Conservation (phyloP, 805 yeast genomes). For the Hanseniaspora nectarophila region DNA sequence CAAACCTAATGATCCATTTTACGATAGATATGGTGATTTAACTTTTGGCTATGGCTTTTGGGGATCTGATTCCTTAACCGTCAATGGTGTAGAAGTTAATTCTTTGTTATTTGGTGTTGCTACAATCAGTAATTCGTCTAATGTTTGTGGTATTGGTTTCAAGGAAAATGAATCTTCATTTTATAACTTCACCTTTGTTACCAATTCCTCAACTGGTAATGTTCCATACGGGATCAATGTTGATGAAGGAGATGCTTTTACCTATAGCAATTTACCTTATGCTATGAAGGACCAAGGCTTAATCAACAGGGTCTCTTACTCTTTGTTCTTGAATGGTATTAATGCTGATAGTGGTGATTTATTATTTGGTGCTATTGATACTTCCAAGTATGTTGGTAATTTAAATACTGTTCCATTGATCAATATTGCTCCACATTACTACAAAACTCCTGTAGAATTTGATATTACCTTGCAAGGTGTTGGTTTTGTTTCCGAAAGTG, state of each 20-base stretch:
- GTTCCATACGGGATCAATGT: too few species aligned
- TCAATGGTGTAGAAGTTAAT: conserved; percentile 38
- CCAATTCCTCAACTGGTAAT: conserved; percentile 31
- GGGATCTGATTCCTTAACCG: conserved; percentile 46
- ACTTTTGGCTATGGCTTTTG: conserved; percentile 37
- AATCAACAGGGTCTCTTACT: conserved; percentile 42
- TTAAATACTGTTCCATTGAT: conserved; percentile 38
- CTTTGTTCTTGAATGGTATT: conserved; percentile 36
- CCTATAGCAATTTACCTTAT: conserved; percentile 52
- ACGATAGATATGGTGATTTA: conserved; percentile 35
- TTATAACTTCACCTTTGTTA: conserved; percentile 14
- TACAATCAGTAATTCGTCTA: conserved; percentile 42
- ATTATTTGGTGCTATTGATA: conserved; percentile 58
- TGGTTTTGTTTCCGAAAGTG: conserved; percentile 20
- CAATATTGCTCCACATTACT: conserved; percentile 29
- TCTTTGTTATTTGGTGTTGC: conserved; percentile 53
- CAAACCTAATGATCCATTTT: conserved; percentile 20
- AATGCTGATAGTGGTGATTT: conserved; percentile 36
- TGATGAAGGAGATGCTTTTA: too few species aligned
- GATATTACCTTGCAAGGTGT: conserved; percentile 39
- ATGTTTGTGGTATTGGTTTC: conserved; percentile 54
- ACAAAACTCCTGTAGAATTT: conserved; percentile 34
- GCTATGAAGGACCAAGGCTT: conserved; percentile 42
- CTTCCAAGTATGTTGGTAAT: conserved; percentile 40
- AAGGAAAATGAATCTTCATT: conserved; percentile 56